Evolutionary conservation across 2,329 filamentous ascomycete species (phyloP).

Genomic region (Neobulgaria alba): DNA sequence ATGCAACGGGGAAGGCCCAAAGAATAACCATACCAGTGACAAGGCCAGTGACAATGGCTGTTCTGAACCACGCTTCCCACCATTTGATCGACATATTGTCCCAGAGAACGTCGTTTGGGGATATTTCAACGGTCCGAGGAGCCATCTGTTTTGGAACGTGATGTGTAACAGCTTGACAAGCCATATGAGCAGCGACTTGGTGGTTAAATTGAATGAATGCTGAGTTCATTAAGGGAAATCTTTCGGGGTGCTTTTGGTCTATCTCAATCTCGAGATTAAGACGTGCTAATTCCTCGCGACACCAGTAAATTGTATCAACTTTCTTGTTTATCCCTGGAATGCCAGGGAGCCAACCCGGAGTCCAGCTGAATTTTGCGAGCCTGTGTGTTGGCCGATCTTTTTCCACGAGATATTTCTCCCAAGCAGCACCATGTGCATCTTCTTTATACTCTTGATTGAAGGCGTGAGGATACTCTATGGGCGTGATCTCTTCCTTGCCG

Average conservation of each 20-base stretch:
- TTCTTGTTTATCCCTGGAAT: conserved; percentile 79
- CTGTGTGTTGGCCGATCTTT: conserved; percentile 81
- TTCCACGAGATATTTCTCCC: conserved; percentile 74
- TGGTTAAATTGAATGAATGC: conserved; percentile 99
- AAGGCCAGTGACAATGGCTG: conserved; percentile 52
- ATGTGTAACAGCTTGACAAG: conserved; percentile 83
- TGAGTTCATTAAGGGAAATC: conserved; percentile 87
- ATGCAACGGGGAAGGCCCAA: conserved; percentile 86
- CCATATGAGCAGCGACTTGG: conserved; percentile 96
- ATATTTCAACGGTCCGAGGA: conserved; percentile 85
- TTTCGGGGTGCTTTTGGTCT: conserved; percentile 78
- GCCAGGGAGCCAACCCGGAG: conserved; percentile 61
- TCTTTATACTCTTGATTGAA: conserved; percentile 54
- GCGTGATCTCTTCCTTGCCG: conserved; percentile 19
- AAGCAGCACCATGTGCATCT: conserved; percentile 58
- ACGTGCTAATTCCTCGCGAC: conserved; percentile 74
- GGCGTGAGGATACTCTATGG: conserved; percentile 48
- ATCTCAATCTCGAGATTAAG: conserved; percentile 87
- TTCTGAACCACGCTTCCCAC: conserved; percentile 72
- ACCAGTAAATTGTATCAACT: conserved; percentile 91
- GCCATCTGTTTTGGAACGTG: conserved; percentile 92
- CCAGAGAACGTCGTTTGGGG: conserved; percentile 88
- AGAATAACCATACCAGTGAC: conserved; percentile 72
- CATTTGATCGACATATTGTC: conserved; percentile 93
- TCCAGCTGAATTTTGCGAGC: conserved; percentile 52